Conservation (phyloP, 495 filamentous ascomycete genomes). For the Neurospora sp. region DNA sequence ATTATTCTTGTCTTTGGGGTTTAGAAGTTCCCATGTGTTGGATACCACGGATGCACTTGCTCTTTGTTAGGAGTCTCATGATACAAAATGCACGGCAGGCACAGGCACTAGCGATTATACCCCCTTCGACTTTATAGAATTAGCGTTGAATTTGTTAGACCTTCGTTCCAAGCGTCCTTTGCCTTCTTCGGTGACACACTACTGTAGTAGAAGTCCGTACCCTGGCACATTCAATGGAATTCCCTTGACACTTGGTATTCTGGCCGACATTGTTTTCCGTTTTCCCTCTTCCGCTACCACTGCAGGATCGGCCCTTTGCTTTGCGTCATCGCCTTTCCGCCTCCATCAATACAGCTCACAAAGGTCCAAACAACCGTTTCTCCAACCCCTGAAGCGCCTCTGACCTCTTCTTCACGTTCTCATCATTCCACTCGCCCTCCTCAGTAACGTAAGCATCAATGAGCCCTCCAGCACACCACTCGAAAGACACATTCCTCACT, state of each 20-base stretch:
- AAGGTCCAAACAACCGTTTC: slow-evolving; percentile 20
- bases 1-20: background rate
- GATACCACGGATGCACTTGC: background rate
- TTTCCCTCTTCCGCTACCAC: background rate
- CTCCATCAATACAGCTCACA: slow-evolving; percentile 10
- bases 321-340: background rate
- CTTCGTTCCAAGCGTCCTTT: background rate
- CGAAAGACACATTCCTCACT: slow-evolving; percentile 54
- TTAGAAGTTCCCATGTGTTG: background rate
- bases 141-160: background rate
- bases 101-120: background rate
- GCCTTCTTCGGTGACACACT: background rate
- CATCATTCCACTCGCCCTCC: slow-evolving; percentile 23
- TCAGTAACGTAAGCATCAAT: slow-evolving; percentile 52
- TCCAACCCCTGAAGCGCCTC: slow-evolving; percentile 18
- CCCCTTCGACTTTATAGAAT: background rate
- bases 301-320: background rate
- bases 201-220: background rate
- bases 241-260: background rate
- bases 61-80: background rate
- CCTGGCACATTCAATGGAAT: background rate
- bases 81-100: background rate
- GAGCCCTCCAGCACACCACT: slow-evolving; percentile 47
- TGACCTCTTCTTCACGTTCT: slow-evolving; percentile 22
- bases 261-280: background rate